Base-by-base conservation (phyloP, 805 yeast genomes). In the Cyberlindnera nakhonratchasimensis region DNA sequence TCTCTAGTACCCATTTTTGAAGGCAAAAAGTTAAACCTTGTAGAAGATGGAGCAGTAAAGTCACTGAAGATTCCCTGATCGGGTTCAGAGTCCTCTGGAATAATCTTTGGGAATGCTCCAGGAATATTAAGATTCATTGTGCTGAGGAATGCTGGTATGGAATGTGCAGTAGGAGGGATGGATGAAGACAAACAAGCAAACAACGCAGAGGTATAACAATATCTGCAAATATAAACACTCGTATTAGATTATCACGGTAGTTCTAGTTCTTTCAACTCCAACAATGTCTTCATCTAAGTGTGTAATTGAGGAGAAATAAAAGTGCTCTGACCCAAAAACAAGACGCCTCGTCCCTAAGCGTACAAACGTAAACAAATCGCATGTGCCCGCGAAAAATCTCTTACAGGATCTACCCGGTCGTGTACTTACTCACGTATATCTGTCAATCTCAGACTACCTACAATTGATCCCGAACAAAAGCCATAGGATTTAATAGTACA, bases 11-110 rank as follows among this genome's bases (percentile, higher is more conserved):
- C 18, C 17, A n/a, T 7, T 22, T 14, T 33, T 7, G 39, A 22
- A 2, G 45, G 47, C 5, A 42, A 37, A 49, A 47, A 51, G 24
- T 35, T 47, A 48, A 50, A 50, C 9, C 34, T 40, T 3, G 37
- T 13, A 6, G 50, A 23, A 4, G 50, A 40, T 12, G 54, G 52
- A 2, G 52, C 42, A 23, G 8, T 29, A 17, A 37, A 24, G 16
- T 26, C 42, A 23, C 29, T 29, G 37, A 26, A 29, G 20, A 9
- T 30, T 6, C 6, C 13, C 22, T 22, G 16, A 13, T 23, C 17
- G 16, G 4, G n/a, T 33, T 41, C 44, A 2, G 28, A 20, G 9
- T 42, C 38, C 31, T 42, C 45, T 18, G 40, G 29, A 29, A 38
- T 43, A 18, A 29, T 16, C 14, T 33, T 31, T 4, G 48, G 48